phyloP scores from a whole-genome alignment of 768 basidiomycete species.

The Lentinula aciculospora region DNA sequence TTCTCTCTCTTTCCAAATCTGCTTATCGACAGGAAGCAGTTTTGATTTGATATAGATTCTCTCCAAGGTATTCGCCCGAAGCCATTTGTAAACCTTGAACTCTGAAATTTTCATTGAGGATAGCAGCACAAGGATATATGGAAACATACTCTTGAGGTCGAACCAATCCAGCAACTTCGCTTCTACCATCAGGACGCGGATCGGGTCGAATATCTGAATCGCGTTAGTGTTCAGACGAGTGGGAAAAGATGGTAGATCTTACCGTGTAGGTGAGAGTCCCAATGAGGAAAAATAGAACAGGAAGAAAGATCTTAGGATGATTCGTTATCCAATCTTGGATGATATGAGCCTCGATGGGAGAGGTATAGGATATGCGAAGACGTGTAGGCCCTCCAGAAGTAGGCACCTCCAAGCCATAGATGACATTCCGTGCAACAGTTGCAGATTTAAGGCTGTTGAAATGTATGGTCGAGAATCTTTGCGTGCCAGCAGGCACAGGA shows the following conservation, averaged over 20 bases:
- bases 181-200: constrained; percentile 80
- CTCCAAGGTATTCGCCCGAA: constrained; percentile 56
- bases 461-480: constrained; percentile 58
- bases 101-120: constrained; percentile 34
- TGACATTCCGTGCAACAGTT: constrained; percentile 75
- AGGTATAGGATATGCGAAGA: constrained; percentile 54
- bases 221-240: background rate
- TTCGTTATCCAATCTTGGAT: constrained; percentile 74
- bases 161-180: constrained; percentile 83
- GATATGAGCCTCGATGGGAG: constrained; percentile 58
- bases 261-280: constrained; percentile 89
- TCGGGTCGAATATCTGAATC: constrained; percentile 82
- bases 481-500: constrained; percentile 58
- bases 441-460: constrained; percentile 66
- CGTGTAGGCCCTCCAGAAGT: constrained; percentile 11
- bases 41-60: constrained; percentile 20
- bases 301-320: constrained; percentile 85
- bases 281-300: constrained; percentile 79
- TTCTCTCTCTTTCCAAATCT: constrained; percentile 81
- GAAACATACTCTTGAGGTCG: constrained; percentile 56
- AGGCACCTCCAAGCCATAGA: constrained; percentile 53
- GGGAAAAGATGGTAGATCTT: constrained; percentile 18
- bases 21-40: constrained; percentile 18
- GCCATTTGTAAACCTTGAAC: constrained; percentile 72
- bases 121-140: background rate